phyloP scores from a whole-genome alignment of 106 monocot species.

The Apostasia ramifera region DNA sequence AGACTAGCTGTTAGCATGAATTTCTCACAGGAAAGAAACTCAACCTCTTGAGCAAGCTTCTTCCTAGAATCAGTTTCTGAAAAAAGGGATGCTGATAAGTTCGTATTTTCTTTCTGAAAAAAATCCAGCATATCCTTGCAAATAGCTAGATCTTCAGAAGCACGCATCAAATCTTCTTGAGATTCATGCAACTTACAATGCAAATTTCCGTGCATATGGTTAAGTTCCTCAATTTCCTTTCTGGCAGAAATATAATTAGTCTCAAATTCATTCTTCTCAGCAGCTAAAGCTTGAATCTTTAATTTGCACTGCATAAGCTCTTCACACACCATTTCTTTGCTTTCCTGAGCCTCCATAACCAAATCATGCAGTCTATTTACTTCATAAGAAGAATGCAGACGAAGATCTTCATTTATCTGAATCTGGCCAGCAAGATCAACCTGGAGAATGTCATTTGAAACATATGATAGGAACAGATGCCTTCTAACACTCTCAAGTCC shows the following conservation, averaged over 20 bases:
- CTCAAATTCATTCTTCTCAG: slow-evolving; percentile 49
- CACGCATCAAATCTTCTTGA: slow-evolving; percentile 22
- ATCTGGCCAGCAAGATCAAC: slow-evolving; percentile 44
- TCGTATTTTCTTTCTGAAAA: slow-evolving; percentile 53
- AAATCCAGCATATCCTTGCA: slow-evolving; percentile 35
- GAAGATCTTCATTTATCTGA: slow-evolving; percentile 14
- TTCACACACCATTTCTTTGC: slow-evolving; percentile 17
- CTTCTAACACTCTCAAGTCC: slow-evolving; percentile 45
- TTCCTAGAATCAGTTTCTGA: slow-evolving; percentile 26
- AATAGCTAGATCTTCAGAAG: slow-evolving; percentile 34
- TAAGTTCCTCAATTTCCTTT: slow-evolving; percentile 34
- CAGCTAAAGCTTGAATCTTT: slow-evolving; percentile 26
- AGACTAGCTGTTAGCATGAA: slow-evolving; percentile 19
- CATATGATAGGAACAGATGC: slow-evolving; percentile 57
- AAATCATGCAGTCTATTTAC: slow-evolving; percentile 23
- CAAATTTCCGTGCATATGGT: slow-evolving; percentile 13
- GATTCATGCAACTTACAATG: slow-evolving; percentile 26
- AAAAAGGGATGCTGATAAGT: slow-evolving; percentile 18
- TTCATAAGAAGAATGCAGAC: slow-evolving; percentile 33
- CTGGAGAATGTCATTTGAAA: slow-evolving; percentile 58
- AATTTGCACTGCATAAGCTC: slow-evolving; percentile 55
- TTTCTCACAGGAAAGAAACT: slow-evolving; percentile 45
- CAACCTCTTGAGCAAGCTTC: slow-evolving; percentile 26
- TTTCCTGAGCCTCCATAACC: slow-evolving; percentile 35
- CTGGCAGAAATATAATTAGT: slow-evolving; percentile 13